A percentile compares a stretch with the other conserved stretches of the same genome.
Conservation (phyloP, 768 basidiomycete genomes). For the Lyophyllum decastes region DNA sequence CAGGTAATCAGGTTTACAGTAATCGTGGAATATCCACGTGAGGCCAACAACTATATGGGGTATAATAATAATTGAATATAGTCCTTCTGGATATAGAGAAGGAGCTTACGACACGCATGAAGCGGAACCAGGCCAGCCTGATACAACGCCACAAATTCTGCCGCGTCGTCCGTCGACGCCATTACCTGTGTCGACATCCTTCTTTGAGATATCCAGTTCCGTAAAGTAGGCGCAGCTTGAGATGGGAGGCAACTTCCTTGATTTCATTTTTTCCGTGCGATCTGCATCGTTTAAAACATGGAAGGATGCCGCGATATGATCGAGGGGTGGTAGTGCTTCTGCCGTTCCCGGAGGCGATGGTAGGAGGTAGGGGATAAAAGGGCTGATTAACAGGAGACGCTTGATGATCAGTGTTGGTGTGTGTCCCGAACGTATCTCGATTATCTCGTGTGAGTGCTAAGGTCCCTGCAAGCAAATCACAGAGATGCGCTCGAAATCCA, state of each 20-base stretch:
- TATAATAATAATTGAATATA: too few relatives aligned
- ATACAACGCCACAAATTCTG: background rate
- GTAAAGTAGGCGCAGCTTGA: background rate
- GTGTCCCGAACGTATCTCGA: too few relatives aligned
- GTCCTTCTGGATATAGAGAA: too few relatives aligned
- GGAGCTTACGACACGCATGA: background rate
- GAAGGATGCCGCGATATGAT: background rate
- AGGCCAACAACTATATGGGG: slow-evolving; percentile 30
- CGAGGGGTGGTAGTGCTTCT: background rate
- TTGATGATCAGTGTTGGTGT: too few relatives aligned
- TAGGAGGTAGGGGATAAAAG: background rate
- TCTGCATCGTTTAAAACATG: background rate
- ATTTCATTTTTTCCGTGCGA: background rate
- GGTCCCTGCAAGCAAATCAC: background rate
- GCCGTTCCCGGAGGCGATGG: background rate
- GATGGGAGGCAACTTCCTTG: background rate
- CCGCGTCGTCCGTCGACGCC: background rate
- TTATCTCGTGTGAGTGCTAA: too few relatives aligned
- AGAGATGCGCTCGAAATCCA: background rate
- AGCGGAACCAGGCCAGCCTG: background rate
- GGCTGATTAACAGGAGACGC: background rate
- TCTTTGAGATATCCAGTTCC: background rate
- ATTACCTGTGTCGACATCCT: background rate
- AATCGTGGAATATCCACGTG: slow-evolving; percentile 40
- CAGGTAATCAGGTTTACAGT: slow-evolving; percentile 24